Evolutionary conservation across 352 stramenopile genomes (phyloP).

Genomic region (Phytophthora cryptogea): DNA sequence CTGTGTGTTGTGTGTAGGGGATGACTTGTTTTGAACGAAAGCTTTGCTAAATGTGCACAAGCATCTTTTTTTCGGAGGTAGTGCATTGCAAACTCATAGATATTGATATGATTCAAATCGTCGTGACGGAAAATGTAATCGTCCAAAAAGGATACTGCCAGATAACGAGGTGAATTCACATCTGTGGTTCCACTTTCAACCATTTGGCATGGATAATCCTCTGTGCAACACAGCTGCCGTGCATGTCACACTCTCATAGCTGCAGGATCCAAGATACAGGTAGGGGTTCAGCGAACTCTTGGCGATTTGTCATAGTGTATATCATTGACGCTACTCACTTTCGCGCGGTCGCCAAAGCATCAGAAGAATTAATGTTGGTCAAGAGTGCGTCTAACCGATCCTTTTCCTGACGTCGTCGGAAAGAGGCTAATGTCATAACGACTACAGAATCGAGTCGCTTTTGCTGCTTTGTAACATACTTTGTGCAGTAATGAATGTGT

Average conservation of each 20-base stretch:
- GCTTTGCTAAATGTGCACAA: neutral
- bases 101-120: neutral
- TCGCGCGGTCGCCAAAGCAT: neutral
- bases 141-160: neutral
- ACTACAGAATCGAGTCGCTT: neutral
- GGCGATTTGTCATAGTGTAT: conserved; percentile 3
- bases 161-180: neutral
- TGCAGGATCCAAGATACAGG: neutral
- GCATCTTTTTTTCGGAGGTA: conserved; percentile 3
- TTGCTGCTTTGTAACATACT: conserved; percentile 1
- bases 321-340: conserved; percentile 3
- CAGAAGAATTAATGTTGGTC: neutral
- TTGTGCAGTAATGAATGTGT: neutral
- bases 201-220: too few species aligned
- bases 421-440: neutral
- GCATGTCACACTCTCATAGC: neutral
- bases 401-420: neutral
- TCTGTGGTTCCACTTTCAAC: neutral
- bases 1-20: neutral
- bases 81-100: conserved; percentile 3
- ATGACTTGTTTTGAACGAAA: neutral
- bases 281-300: conserved; percentile 7
- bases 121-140: conserved; percentile 1
- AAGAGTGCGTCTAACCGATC: neutral
- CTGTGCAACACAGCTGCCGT: too few species aligned